These are phyloP conservation scores for Vaccinium corymbosum DNA, from an alignment of 148 eudicot species.

Conservation along the genomic window DNA sequence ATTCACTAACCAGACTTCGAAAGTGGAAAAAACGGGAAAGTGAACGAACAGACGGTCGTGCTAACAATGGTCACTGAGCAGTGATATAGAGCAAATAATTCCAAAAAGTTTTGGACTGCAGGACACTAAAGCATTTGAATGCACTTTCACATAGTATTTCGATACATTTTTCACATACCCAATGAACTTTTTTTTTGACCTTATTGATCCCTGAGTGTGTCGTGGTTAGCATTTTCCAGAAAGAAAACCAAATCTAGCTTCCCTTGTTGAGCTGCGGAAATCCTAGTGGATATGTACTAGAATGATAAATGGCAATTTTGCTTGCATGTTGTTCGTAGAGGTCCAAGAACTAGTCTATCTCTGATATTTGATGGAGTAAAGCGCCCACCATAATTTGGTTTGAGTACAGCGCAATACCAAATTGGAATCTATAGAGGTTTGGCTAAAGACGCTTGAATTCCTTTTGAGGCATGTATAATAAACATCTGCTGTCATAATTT, in stretches of 20 bases:
- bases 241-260: neutral
- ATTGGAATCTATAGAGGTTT: neutral
- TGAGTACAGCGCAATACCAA: neutral
- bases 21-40: neutral
- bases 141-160: neutral
- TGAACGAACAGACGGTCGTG: neutral
- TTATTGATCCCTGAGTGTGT: neutral
- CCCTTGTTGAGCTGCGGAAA: neutral
- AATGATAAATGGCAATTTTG: neutral
- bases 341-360: neutral
- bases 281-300: neutral
- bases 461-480: neutral
- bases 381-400: neutral
- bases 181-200: neutral
- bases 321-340: neutral
- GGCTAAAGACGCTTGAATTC: neutral
- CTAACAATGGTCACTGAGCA: neutral
- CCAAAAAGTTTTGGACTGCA: neutral
- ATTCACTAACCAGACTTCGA: neutral
- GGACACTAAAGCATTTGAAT: neutral
- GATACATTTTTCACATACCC: neutral
- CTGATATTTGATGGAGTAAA: neutral
- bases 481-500: neutral
- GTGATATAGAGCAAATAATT: neutral
- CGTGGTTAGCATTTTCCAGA: neutral